phyloP scores from a whole-genome alignment of 2,329 filamentous ascomycete species.

The Coniochaeta sp. region DNA sequence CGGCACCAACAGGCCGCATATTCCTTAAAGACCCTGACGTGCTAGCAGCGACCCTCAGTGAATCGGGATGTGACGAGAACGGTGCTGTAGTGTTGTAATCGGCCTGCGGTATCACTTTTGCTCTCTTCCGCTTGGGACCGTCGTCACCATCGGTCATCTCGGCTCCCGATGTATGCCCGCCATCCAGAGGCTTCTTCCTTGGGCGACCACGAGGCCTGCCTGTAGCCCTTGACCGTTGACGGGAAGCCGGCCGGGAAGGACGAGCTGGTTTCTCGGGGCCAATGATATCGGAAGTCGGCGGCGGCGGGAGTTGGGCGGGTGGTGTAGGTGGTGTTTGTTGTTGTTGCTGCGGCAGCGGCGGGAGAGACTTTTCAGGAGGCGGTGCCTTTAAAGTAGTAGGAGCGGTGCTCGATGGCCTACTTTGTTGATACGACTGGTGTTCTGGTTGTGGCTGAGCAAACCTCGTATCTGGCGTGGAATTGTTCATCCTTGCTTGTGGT shows the following conservation, averaged over 20 bases:
- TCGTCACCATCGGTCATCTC: constrained; percentile 59
- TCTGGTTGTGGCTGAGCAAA: constrained; percentile 10
- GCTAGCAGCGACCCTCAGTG: constrained; percentile 82
- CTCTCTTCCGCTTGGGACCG: constrained; percentile 62
- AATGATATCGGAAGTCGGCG: constrained; percentile 6
- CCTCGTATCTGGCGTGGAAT: constrained; percentile 8
- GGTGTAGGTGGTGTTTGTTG: constrained; percentile 4
- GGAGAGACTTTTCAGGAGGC: background rate
- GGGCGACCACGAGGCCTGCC: constrained; percentile 51
- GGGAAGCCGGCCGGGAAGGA: constrained; percentile 52
- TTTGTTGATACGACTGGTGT: constrained; percentile 9
- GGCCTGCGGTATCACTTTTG: constrained; percentile 64
- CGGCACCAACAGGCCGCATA: constrained; percentile 64
- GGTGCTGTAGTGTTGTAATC: constrained; percentile 46
- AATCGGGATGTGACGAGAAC: constrained; percentile 70
- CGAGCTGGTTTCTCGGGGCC: constrained; percentile 24
- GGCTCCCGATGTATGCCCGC: constrained; percentile 66
- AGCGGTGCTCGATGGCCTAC: constrained; percentile 12
- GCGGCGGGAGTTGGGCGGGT: constrained; percentile 12
- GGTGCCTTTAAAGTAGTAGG: constrained; percentile 1
- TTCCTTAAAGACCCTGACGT: constrained; percentile 82
- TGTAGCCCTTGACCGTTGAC: constrained; percentile 41
- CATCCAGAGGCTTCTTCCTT: constrained; percentile 37
- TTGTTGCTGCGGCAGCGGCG: constrained; percentile 3
- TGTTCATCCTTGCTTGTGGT: constrained; percentile 14